These are phyloP conservation scores for Taiwanofungus camphoratus DNA, from an alignment of 1,284 basidiomycete genomes.

Conservation along the genomic window DNA sequence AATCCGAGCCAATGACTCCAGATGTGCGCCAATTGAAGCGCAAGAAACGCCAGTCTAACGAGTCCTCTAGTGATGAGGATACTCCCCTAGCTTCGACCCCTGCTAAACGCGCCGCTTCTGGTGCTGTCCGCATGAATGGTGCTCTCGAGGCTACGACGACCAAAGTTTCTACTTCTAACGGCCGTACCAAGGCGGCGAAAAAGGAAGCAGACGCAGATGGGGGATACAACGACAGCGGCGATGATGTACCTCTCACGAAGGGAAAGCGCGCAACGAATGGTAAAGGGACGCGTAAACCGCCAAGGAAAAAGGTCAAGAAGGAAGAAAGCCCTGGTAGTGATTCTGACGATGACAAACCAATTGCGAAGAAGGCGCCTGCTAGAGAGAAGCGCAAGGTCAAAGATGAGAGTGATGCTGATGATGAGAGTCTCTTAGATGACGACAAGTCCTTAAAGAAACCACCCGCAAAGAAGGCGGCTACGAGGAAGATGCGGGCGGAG, in stretches of 20 bases:
- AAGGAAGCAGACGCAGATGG: conserved; percentile 23
- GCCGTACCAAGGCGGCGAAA: conserved; percentile 30
- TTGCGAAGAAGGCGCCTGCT: conserved; percentile 32
- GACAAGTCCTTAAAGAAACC: conserved; percentile 37
- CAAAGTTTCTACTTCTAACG: conserved; percentile 25
- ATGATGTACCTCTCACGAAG: conserved; percentile 24
- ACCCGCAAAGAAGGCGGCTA: conserved; percentile 31
- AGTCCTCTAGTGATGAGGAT: conserved; percentile 66
- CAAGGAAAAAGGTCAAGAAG: conserved; percentile 65
- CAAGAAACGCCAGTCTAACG: conserved; percentile 45
- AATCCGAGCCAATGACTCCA: conserved; percentile 41
- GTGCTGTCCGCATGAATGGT: conserved; percentile 38
- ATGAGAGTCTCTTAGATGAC: conserved; percentile 33
- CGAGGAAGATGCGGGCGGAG: conserved; percentile 40
- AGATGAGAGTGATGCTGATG: conserved; percentile 46
- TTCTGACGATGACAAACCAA: conserved; percentile 41
- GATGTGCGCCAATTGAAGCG: conserved; percentile 47
- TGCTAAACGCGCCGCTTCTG: conserved; percentile 41
- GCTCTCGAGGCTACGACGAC: conserved; percentile 33
- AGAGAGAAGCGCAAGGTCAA: conserved; percentile 50
- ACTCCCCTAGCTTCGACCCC: conserved; percentile 67
- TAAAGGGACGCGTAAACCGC: conserved; percentile 29
- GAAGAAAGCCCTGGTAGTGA: conserved; percentile 38
- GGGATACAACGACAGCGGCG: conserved; percentile 31
- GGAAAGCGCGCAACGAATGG: conserved; percentile 24